phyloP scores from a whole-genome alignment of 345 rosid species.

The Lepidium didymum region DNA sequence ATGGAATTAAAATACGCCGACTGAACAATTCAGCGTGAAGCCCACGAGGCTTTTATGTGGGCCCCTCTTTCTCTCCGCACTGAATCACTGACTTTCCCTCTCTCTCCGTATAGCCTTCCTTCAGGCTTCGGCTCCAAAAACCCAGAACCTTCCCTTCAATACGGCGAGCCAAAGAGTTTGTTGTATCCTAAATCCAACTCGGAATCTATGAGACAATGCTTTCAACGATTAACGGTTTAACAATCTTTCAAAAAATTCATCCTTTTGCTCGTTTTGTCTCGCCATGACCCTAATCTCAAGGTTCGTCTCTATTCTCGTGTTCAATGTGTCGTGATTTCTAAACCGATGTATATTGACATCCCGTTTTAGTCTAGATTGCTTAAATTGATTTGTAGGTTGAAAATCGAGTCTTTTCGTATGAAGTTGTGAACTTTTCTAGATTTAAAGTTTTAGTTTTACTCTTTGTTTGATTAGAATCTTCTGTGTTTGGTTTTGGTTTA shows the following conservation, averaged over 20 bases:
- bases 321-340: neutral
- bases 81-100: conserved; percentile 3
- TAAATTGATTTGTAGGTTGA: neutral
- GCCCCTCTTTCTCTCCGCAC: neutral
- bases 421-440: neutral
- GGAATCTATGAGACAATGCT: conserved; percentile 19
- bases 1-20: neutral
- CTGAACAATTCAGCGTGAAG: conserved; percentile 8
- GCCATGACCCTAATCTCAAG: conserved; percentile 26
- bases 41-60: conserved; percentile 15
- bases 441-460: neutral
- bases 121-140: neutral
- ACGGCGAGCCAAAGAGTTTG: neutral
- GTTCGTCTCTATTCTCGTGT: conserved; percentile 6
- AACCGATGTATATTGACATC: neutral
- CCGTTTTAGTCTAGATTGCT: neutral
- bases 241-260: neutral
- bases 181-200: neutral
- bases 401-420: neutral
- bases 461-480: conserved; percentile 2
- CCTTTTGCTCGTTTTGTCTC: neutral
- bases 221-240: neutral
- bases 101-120: neutral
- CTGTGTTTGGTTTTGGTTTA: neutral
- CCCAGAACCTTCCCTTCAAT: conserved; percentile 9